Base-by-base conservation (phyloP, 148 eudicot genomes). In the Heliamphora exappendiculata region DNA sequence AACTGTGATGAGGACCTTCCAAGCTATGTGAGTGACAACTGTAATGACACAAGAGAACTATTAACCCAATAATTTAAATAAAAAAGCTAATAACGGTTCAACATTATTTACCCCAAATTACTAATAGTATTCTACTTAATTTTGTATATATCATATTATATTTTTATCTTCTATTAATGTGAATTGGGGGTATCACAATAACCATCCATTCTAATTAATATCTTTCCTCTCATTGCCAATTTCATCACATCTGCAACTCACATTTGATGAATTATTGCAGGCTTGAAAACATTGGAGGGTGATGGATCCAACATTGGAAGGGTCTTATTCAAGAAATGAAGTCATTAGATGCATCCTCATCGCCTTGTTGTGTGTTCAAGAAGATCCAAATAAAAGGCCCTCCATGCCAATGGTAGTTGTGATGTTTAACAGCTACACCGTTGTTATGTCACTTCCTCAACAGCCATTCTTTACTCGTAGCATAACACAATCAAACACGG, bases 281-380 rank as follows among this genome's bases (percentile, higher is more conserved):
- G 66, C 0, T 75, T 74, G 41, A 72, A 14, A 17, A 20, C 81
- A 2, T 63, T 66, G 57, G 79, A 80, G 2, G 41, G 41, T 82
- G 20, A 31, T 85, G 7, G 87, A 82, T 70, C 79, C 76, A 50
- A 59, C 51, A 34, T 70, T 82, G 55, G 42, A 29, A 36, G 34
- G 76, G 13, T 44, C 79, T 24, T 65, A 51, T 59, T 59, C 79
- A 19, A 34, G 37, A n/a, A 39, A 50, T 22, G 83, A 86, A 58
- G 86, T 78, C 5, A 26, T 74, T 24, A 82, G 91, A 78, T 86
- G 85, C 78, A 70, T 86, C 39, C 82, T 86, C 7, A 49, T 84
- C 1, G 89, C 81, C 3, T 73, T 88, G 36, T 50, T 83, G 33
- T 88, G 89, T 57, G 87, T 83, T 33, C 85, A 84, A 78, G 84